Percentiles rank a stretch among this genome's conserved stretches.
Conservation (phyloP, 208 protist genomes). For the Acanthamoeba quina region DNA sequence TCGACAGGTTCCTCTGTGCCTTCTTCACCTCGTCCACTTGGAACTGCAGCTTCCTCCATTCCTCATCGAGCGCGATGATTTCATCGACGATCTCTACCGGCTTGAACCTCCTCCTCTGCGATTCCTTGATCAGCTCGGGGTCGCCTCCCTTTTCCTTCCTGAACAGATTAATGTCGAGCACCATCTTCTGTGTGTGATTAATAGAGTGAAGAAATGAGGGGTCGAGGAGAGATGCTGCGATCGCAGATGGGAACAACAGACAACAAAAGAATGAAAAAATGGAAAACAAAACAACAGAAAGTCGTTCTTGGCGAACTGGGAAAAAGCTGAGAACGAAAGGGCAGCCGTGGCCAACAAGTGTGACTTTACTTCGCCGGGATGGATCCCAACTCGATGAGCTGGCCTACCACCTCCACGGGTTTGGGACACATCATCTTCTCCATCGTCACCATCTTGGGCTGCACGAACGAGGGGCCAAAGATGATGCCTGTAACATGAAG, state of each 20-base stretch:
- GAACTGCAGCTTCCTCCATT: constrained; percentile 73
- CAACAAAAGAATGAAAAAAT: not conserved
- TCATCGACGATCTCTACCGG: constrained; percentile 94
- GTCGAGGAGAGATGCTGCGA: not conserved
- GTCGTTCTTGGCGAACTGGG: not conserved
- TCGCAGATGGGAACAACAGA: not conserved
- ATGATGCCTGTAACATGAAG: not conserved
- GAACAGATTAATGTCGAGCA: constrained; percentile 97
- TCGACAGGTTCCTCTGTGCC: constrained; percentile 87
- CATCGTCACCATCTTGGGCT: not conserved
- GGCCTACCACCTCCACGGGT: not conserved
- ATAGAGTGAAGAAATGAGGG: not conserved
- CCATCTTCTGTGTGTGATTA: constrained; percentile 14
- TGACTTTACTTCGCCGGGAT: not conserved
- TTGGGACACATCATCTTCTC: constrained; percentile 47
- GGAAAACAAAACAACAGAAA: not conserved
- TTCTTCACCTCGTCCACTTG: constrained; percentile 91
- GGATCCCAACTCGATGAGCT: not conserved
- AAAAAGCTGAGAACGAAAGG: constrained; percentile 14
- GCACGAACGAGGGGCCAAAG: not conserved
- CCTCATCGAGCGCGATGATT: constrained; percentile 93
- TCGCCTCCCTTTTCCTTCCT: constrained; percentile 94
- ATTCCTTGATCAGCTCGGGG: constrained; percentile 96
- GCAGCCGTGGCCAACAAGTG: not conserved
- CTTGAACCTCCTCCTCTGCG: constrained; percentile 95